Evolutionary conservation across 1,284 basidiomycete genomes (phyloP), one percentile per base, ranked within the genome.

Genomic region (Sporisorium sorghi): DNA sequence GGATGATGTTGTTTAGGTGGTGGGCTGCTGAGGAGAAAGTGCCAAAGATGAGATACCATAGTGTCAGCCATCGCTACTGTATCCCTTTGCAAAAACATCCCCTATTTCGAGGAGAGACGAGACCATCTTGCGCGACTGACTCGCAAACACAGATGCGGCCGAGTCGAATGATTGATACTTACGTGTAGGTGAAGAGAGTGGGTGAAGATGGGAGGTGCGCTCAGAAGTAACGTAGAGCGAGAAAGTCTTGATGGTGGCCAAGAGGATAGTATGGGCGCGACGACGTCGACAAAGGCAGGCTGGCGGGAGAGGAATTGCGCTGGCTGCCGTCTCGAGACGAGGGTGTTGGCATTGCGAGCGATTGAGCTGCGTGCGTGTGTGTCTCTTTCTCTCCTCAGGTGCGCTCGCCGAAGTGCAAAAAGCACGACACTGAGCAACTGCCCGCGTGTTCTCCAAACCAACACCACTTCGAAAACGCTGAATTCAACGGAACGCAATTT

Each of bases 201-300:
- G 37, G 47, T 32, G 23, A 49, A 19, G 53, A 37, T 44, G 40
- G 40, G 19, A 47, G 64, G 52, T 72, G 60, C 59, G 77, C 77
- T 78, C 76, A 73, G 71, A 76, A 81, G 79, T 74, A 78, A 80
- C 77, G 78, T 74, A 80, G 80, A 81, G 80, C 78, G 66, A 67
- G 37, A 52, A 63, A 33, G 55, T 58, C 54, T 73, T 68, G 65
- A 61, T 73, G 70, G 58, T 63, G 70, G 64, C 40, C 61, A 61
- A 49, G 54, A 51, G 52, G 49, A 53, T 40, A 40, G 46, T 57
- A 63, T 63, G 21, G 48, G 26, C 26, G 51, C 42, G 56, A 50
- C 42, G 43, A 37, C 48, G 53, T 24, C 19, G 32, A 11, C 14
- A 30, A 47, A 32, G 46, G 43, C 21, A 57, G 47, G 9, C 14